Base-by-base conservation (phyloP, 1,284 basidiomycete genomes). In the Ustilago shanxiensis region DNA sequence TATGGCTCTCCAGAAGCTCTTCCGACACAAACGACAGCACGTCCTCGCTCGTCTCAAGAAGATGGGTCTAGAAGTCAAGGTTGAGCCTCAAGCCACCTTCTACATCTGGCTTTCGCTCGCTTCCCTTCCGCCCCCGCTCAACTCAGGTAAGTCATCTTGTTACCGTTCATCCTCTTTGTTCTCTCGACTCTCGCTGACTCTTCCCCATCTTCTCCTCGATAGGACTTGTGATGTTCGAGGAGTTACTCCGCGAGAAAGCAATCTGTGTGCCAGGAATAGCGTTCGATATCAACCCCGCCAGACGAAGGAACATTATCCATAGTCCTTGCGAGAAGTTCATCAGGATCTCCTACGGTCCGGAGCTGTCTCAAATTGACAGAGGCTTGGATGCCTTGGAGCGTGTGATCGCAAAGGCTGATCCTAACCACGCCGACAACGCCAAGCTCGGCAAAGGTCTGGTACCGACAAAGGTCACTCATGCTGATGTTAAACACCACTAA, bases 1-100 rank as follows among this genome's bases (percentile, higher is more conserved):
- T 86, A 89, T 83, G 28, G 86, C 86, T 1, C 77, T 91, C 22
- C 64, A 83, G 51, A 76, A 75, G 52, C 93, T 95, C 86, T 98
- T 98, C 90, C 92, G 94, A 86, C 88, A 88, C 77, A 98, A 98
- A 88, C 90, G 95, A 41, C 93, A 98, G 86, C 92, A 95, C 79
- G 92, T 96, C 31, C 90, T 98, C 33, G 87, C 89, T 61, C 90
- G 95, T n/a, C 90, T 98, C 66, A 90, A 90, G 64, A 88, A 90
- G 44, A 90, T 97, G 78, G 79, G 80, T n/a, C 61, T 80, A 44
- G 24, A 70, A 26, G 77, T 75, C 22, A 60, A 66, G 14, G 64
- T 78, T 24, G 67, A 76, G 6, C 81, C 80, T 5, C 61, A 69
- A 31, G 67, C 92, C 91, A 49, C 94, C 92, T 16, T 88, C 87